Percentiles rank a stretch among this genome's conserved stretches.
Conservation (phyloP, 306 rosid genomes). For the Ormosia emarginata region DNA sequence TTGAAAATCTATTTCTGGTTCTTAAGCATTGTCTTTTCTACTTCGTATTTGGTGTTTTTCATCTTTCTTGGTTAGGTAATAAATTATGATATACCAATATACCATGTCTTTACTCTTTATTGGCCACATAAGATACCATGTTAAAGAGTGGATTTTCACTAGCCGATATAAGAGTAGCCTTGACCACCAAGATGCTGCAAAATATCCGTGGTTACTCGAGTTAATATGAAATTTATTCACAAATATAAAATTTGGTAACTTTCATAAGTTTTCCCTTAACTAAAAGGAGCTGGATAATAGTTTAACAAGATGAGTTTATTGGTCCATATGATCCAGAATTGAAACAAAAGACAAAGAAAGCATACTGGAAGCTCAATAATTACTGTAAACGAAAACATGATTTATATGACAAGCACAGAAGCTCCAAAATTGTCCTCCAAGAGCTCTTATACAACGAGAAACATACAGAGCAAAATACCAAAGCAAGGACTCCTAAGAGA, state of each 20-base stretch:
- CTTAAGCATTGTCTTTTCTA: neutral
- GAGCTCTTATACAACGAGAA: slow-evolving; percentile 50
- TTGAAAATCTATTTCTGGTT: neutral
- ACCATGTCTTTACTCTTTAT: neutral
- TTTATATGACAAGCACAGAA: slow-evolving; percentile 46
- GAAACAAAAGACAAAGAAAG: neutral
- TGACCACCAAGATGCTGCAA: neutral
- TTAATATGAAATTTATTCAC: neutral
- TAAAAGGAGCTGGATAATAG: neutral
- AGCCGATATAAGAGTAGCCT: neutral
- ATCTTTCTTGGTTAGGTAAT: neutral
- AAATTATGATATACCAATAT: neutral
- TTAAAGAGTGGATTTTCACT: neutral
- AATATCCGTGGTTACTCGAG: neutral
- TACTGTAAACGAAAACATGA: slow-evolving; percentile 27
- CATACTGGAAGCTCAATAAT: slow-evolving; percentile 19
- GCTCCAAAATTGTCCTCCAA: slow-evolving; percentile 43
- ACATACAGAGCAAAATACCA: slow-evolving; percentile 33
- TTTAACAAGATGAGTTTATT: neutral
- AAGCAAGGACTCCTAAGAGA: slow-evolving; percentile 27
- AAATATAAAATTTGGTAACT: neutral
- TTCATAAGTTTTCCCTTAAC: neutral
- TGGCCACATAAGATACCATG: neutral
- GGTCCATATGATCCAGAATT: neutral
- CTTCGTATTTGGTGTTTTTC: neutral